A percentile compares a stretch with the other conserved stretches of the same genome.
phyloP scores from a whole-genome alignment of 148 eudicot genomes.

The Arctostaphylos glauca region DNA sequence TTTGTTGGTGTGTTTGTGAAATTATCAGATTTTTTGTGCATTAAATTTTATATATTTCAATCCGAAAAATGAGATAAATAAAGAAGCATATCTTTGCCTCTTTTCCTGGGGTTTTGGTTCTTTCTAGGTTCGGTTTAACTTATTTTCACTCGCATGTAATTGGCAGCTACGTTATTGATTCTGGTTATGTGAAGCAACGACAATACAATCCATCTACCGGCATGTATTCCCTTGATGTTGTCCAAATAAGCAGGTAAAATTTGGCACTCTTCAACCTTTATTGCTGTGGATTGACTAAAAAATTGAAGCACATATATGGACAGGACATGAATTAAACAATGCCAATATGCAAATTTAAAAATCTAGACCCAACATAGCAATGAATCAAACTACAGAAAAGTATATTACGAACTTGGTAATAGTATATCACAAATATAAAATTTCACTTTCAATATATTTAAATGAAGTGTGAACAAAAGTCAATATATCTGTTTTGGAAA shows the following conservation, averaged over 20 bases:
- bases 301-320: not conserved
- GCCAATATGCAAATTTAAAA: not conserved
- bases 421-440: not conserved
- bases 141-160: not conserved
- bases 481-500: not conserved
- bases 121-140: not conserved
- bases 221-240: slow-evolving; percentile 95
- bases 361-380: not conserved
- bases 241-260: slow-evolving; percentile 78
- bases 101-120: not conserved
- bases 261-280: not conserved
- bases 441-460: not conserved
- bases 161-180: slow-evolving; percentile 85
- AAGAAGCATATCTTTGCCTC: not conserved
- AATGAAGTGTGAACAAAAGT: not conserved
- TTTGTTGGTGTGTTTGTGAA: not conserved
- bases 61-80: not conserved
- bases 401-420: not conserved
- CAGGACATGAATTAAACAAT: not conserved
- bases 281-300: not conserved
- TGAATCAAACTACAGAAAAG: not conserved
- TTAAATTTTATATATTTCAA: not conserved
- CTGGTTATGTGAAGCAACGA: slow-evolving; percentile 95
- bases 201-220: slow-evolving; percentile 91
- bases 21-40: not conserved